Conservation (phyloP, 2,329 filamentous ascomycete genomes). For the Coleophoma crateriformis region DNA sequence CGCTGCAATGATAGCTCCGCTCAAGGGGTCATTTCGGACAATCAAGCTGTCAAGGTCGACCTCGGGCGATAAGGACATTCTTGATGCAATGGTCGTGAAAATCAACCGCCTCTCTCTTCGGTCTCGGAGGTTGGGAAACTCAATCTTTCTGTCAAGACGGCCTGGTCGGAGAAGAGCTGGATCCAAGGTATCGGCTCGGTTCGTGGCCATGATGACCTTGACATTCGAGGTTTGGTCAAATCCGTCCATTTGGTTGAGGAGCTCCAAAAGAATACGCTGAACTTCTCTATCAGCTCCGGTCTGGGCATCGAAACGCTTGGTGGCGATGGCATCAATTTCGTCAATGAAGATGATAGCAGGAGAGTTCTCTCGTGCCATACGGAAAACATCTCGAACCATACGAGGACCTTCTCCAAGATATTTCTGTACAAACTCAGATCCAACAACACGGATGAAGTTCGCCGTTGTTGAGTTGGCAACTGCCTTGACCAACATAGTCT, state of each 20-base stretch:
- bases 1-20: conserved; percentile 91
- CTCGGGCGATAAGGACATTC: conserved; percentile 96
- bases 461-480: conserved; percentile 98
- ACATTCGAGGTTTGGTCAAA: conserved; percentile 99
- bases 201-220: conserved; percentile 99
- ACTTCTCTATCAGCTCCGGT: conserved; percentile 97
- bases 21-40: conserved; percentile 91
- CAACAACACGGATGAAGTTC: conserved; percentile 96
- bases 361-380: conserved; percentile 97
- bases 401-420: conserved; percentile 96
- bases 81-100: conserved; percentile 92
- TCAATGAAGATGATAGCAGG: conserved; percentile 99
- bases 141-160: conserved; percentile 95
- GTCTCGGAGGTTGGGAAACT: conserved; percentile 93
- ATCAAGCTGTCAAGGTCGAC: conserved; percentile 96
- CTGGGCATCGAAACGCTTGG: conserved; percentile 98
- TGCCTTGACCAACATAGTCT: conserved; percentile 97
- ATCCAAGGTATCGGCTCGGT: conserved; percentile 94
- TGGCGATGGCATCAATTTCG: conserved; percentile 97
- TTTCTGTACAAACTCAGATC: conserved; percentile 98
- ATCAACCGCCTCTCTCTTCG: conserved; percentile 92
- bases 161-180: conserved; percentile 91
- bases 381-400: conserved; percentile 98
- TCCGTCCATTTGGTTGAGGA: conserved; percentile 99
- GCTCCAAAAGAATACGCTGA: conserved; percentile 93